phyloP scores from a whole-genome alignment of 2,329 filamentous ascomycete species.

The Colletotrichum shisoi region DNA sequence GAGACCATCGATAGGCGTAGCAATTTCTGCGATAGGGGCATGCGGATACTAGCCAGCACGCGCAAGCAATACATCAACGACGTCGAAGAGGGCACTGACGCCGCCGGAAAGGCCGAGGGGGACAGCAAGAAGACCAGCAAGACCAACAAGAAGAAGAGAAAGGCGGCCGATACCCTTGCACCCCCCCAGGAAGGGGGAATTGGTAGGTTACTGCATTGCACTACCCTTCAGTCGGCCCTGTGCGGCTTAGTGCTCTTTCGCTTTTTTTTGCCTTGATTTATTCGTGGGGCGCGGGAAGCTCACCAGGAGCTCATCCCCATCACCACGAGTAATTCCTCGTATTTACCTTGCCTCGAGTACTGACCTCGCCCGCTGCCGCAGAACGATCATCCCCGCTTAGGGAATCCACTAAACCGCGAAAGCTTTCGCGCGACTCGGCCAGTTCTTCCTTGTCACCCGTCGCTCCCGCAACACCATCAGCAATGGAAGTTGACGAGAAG shows the following conservation, averaged over 20 bases:
- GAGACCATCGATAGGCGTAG: conserved; percentile 73
- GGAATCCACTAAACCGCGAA: conserved; percentile 60
- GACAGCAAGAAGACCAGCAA: conserved; percentile 60
- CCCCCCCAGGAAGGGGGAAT: conserved; percentile 62
- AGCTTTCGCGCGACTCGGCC: conserved; percentile 62
- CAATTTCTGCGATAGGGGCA: conserved; percentile 73
- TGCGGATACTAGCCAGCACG: conserved; percentile 72
- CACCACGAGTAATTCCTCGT: conserved; percentile 25
- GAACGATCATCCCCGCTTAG: conserved; percentile 64
- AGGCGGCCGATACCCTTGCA: conserved; percentile 68
- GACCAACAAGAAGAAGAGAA: conserved; percentile 76
- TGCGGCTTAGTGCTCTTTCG: conserved; percentile 22
- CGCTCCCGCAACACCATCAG: conserved; percentile 59
- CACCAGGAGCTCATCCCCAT: conserved; percentile 19
- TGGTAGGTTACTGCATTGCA: conserved; percentile 37
- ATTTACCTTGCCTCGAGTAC: conserved; percentile 19
- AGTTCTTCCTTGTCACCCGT: conserved; percentile 69
- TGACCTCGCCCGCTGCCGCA: conserved; percentile 43
- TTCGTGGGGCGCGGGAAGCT: conserved; percentile 31
- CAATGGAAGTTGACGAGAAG: conserved; percentile 66
- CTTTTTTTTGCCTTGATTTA: conserved; percentile 12
- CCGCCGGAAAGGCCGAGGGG: conserved; percentile 56
- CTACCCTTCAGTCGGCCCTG: conserved; percentile 21
- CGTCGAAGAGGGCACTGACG: conserved; percentile 55
- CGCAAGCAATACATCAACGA: conserved; percentile 70